Percentiles rank a stretch among this genome's conserved stretches.
Conservation (phyloP, 768 basidiomycete species). For the Boletus vinaceobasis region DNA sequence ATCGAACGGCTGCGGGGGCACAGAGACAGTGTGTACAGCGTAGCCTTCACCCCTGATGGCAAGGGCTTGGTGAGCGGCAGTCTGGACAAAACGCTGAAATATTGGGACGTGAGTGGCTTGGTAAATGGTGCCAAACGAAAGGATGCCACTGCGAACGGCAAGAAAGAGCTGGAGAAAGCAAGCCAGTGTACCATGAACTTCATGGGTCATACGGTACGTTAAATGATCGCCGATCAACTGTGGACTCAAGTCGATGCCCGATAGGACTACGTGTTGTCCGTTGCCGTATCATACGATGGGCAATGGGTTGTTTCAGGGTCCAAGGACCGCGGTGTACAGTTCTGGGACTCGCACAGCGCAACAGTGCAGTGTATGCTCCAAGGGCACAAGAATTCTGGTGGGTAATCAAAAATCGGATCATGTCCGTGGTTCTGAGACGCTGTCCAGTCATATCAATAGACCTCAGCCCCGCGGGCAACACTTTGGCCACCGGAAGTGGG, state of each 20-base stretch:
- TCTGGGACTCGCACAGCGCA: slow-evolving; percentile 79
- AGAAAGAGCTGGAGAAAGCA: slow-evolving; percentile 49
- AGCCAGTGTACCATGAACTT: slow-evolving; percentile 77
- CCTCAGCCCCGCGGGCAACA: slow-evolving; percentile 55
- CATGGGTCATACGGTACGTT: slow-evolving; percentile 76
- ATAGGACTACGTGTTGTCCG: slow-evolving; percentile 70
- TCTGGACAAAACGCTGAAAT: slow-evolving; percentile 83
- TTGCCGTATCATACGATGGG: slow-evolving; percentile 86
- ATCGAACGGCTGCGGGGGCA: slow-evolving; percentile 76
- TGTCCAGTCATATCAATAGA: slow-evolving; percentile 67
- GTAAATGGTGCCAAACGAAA: slow-evolving; percentile 32
- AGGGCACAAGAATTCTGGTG: slow-evolving; percentile 64
- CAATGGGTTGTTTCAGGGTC: slow-evolving; percentile 94
- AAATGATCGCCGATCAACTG: neutral
- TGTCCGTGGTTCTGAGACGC: slow-evolving; percentile 8
- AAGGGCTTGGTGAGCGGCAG: slow-evolving; percentile 86
- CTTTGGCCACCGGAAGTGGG: slow-evolving; percentile 67
- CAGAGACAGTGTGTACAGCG: slow-evolving; percentile 80
- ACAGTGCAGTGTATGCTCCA: slow-evolving; percentile 93
- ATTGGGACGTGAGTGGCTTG: slow-evolving; percentile 66
- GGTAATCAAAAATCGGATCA: slow-evolving; percentile 18
- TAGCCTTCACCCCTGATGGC: slow-evolving; percentile 93
- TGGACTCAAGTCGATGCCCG: slow-evolving; percentile 2
- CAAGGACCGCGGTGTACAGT: slow-evolving; percentile 95
- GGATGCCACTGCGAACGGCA: slow-evolving; percentile 38